phyloP scores from a whole-genome alignment of 208 protist genomes.

The Leptomonas pyrrhocoris region DNA sequence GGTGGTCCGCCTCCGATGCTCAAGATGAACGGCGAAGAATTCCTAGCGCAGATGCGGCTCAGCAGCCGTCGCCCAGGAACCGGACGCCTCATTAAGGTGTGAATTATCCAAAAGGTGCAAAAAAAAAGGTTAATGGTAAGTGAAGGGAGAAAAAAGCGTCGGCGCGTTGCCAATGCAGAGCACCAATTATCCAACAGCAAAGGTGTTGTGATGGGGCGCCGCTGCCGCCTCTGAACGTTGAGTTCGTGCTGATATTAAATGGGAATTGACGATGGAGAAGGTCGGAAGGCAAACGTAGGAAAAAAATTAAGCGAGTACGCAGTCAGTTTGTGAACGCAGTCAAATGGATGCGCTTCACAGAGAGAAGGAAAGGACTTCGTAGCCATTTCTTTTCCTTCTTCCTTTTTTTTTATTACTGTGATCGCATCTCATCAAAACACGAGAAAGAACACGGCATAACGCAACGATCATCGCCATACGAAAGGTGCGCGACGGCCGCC shows the following conservation, averaged over 20 bases:
- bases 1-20: slow-evolving; percentile 1
- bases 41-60: background rate
- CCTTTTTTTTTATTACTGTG: background rate
- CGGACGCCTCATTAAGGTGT: slow-evolving; percentile 2
- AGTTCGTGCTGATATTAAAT: too few relatives aligned
- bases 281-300: too few relatives aligned
- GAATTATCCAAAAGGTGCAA: background rate
- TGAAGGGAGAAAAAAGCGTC: too few relatives aligned
- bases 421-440: background rate
- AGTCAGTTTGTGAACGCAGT: too few relatives aligned
- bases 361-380: background rate
- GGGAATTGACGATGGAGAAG: too few relatives aligned
- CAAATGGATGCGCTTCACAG: background rate
- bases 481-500: too few relatives aligned
- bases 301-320: too few relatives aligned
- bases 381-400: background rate
- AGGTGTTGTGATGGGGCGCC: background rate
- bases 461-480: too few relatives aligned
- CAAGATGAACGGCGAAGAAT: background rate
- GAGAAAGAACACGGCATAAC: too few relatives aligned
- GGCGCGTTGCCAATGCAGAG: background rate
- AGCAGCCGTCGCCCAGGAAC: slow-evolving; percentile 11
- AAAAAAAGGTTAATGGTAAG: background rate
- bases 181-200: background rate
- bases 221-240: background rate